A percentile compares a stretch with the other conserved stretches of the same genome.
Conservation (phyloP, 139 green algal genomes). For the Pseudopediastrum boryanum region DNA sequence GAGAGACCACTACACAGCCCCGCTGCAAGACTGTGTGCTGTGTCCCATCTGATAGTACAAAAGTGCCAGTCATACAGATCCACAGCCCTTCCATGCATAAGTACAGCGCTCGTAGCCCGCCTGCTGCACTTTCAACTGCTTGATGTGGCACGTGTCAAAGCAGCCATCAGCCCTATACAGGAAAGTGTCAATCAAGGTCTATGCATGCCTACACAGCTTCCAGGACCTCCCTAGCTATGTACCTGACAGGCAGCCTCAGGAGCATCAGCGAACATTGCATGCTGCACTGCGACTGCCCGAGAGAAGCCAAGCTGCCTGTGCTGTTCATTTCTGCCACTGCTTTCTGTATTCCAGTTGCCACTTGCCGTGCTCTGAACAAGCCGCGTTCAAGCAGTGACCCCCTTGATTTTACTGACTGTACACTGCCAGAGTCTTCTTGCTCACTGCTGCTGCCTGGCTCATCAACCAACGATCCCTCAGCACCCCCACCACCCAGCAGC, state of each 20-base stretch:
- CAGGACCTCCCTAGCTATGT: conserved; percentile 21
- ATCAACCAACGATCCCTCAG: background rate
- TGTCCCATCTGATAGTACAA: too few species aligned
- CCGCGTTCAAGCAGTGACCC: conserved; percentile 16
- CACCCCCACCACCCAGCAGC: background rate
- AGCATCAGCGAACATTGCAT: conserved; percentile 36
- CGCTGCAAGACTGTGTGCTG: too few species aligned
- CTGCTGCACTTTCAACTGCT: too few species aligned
- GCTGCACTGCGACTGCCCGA: background rate
- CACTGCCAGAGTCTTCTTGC: background rate
- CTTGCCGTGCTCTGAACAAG: background rate
- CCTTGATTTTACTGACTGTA: background rate
- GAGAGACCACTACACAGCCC: too few species aligned
- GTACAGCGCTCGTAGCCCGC: too few species aligned
- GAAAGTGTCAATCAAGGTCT: too few species aligned
- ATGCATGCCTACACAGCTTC: conserved; percentile 2
- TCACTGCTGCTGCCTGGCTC: background rate
- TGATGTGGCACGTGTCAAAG: too few species aligned
- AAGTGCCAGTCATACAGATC: too few species aligned
- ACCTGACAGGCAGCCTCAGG: conserved; percentile 23
- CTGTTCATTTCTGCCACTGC: background rate
- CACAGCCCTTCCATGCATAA: too few species aligned
- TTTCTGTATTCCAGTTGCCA: conserved; percentile 22
- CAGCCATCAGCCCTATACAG: too few species aligned
- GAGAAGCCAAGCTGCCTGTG: background rate